Percentiles rank a stretch among this genome's conserved stretches.
Evolutionary conservation across 495 filamentous ascomycete genomes (phyloP).

Genomic region (Neurospora africana): DNA sequence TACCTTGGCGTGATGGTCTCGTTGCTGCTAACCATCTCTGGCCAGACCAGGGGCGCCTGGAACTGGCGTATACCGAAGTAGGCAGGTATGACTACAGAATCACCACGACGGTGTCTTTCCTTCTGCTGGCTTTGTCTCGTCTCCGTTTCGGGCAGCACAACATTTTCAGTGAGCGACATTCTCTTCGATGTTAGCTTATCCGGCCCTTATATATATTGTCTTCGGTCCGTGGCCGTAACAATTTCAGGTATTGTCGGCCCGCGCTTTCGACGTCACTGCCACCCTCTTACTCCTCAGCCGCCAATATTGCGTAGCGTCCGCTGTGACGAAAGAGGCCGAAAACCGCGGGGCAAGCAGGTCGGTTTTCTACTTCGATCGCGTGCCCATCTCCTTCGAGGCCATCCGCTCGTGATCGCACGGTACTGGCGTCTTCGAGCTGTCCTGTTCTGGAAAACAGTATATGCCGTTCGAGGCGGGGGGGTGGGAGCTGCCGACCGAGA

Average conservation of each 20-base stretch:
- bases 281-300: background rate
- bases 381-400: background rate
- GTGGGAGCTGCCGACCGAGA: too few species aligned
- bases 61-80: background rate
- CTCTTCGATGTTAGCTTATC: background rate
- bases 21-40: background rate
- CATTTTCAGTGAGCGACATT: background rate
- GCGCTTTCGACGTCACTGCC: background rate
- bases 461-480: background rate
- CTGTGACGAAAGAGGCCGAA: background rate
- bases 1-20: background rate
- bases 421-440: background rate
- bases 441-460: background rate
- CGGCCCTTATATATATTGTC: background rate
- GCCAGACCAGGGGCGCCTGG: background rate
- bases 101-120: fast-evolving
- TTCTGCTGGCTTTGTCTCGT: background rate
- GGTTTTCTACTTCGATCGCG: background rate
- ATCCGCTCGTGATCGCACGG: background rate
- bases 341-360: background rate
- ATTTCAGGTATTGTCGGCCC: background rate
- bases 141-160: background rate
- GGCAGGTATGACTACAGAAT: background rate
- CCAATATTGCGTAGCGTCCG: background rate
- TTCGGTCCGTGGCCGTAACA: background rate